Percentiles rank a stretch among this genome's conserved stretches.
Evolutionary conservation across 768 basidiomycete species (phyloP).

Genomic region (Podaxis mareebaensis): DNA sequence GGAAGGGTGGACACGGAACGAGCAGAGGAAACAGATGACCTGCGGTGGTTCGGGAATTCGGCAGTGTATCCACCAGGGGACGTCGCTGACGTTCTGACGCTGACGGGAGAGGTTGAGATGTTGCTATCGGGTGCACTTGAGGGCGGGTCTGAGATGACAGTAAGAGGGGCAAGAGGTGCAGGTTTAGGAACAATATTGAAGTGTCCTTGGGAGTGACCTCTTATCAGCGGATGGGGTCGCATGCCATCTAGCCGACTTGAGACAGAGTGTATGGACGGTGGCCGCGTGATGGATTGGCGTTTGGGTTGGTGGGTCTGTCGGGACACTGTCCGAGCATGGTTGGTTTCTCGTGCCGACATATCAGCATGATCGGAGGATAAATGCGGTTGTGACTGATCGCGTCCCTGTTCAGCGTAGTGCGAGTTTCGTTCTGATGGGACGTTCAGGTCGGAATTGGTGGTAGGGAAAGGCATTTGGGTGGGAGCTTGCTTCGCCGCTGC

Average conservation of each 20-base stretch:
- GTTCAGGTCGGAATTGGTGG: slow-evolving; percentile 7
- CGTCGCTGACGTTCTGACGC: slow-evolving; percentile 26
- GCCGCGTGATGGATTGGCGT: slow-evolving; percentile 49
- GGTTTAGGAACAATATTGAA: slow-evolving; percentile 47
- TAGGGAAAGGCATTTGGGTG: slow-evolving; percentile 16
- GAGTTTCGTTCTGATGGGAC: background rate
- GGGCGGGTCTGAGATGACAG: slow-evolving; percentile 42
- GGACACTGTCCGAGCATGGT: slow-evolving; percentile 23
- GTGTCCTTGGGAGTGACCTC: slow-evolving; percentile 67
- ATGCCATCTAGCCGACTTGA: slow-evolving; percentile 37
- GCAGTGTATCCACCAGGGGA: slow-evolving; percentile 19
- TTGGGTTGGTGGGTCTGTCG: slow-evolving; percentile 36
- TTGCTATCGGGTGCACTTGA: slow-evolving; percentile 43
- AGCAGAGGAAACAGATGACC: slow-evolving; percentile 59
- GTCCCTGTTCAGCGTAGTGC: slow-evolving; percentile 4
- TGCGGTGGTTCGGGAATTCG: slow-evolving; percentile 9
- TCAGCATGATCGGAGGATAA: background rate
- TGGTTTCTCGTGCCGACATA: background rate
- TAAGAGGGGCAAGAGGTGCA: slow-evolving; percentile 65
- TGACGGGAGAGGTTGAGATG: slow-evolving; percentile 40
- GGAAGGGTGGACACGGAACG: slow-evolving; percentile 64
- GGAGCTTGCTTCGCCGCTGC: slow-evolving; percentile 13
- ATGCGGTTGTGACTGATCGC: slow-evolving; percentile 11
- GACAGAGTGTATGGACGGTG: slow-evolving; percentile 65
- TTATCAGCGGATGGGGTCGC: slow-evolving; percentile 77